phyloP scores from a whole-genome alignment of 2,329 filamentous ascomycete species.

The Pseudogymnoascus destructans region DNA sequence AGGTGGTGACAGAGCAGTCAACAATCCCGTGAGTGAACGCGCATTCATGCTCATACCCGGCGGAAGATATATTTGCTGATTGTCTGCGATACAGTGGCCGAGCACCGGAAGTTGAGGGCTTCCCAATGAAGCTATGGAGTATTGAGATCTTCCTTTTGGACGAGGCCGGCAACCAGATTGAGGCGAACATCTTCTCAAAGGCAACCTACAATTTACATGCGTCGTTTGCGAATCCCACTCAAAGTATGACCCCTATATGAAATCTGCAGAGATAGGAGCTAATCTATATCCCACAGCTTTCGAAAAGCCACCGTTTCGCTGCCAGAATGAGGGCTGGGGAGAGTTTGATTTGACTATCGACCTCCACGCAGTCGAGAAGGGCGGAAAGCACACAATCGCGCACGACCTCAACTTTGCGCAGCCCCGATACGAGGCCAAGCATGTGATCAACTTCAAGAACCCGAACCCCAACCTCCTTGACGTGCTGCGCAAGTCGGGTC shows the following conservation, averaged over 20 bases:
- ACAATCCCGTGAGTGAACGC: constrained; percentile 35
- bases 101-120: constrained; percentile 69
- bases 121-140: constrained; percentile 86
- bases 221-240: constrained; percentile 74
- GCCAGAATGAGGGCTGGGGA: constrained; percentile 92
- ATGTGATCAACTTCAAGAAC: constrained; percentile 79
- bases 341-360: constrained; percentile 93
- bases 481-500: constrained; percentile 68
- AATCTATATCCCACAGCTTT: constrained; percentile 42
- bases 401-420: constrained; percentile 90
- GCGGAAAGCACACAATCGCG: constrained; percentile 59
- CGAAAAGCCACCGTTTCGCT: constrained; percentile 74
- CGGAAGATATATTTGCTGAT: constrained; percentile 15
- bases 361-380: constrained; percentile 73
- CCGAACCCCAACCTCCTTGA: constrained; percentile 76
- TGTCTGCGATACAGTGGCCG: constrained; percentile 48
- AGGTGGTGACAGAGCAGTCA: constrained; percentile 84
- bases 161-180: constrained; percentile 70
- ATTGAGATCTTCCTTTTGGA: constrained; percentile 77
- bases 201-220: constrained; percentile 88
- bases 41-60: constrained; percentile 31
- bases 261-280: constrained; percentile 8
- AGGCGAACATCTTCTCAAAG: constrained; percentile 80
- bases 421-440: constrained; percentile 68
- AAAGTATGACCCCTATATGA: constrained; percentile 49